Base-by-base conservation (phyloP, 1,139 yeast species). In the Blastobotrys niveus region DNA sequence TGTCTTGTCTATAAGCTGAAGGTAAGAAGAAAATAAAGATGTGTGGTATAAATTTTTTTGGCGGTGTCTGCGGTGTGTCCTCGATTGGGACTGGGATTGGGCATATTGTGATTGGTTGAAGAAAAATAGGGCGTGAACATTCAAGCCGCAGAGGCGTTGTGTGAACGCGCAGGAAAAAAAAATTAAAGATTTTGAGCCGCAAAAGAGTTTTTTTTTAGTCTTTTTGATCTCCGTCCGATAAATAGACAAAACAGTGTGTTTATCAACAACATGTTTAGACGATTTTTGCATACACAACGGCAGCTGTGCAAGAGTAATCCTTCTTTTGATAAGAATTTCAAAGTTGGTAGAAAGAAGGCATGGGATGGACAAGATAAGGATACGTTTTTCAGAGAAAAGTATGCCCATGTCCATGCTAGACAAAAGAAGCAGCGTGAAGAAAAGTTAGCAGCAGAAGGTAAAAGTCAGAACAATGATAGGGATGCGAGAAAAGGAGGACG, bases 301-400 rank as follows among this genome's bases (percentile, higher is more conserved):
- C 14, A 8, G 3, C 4, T 34, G 18, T 6, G 9, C 19, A 34
- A 34, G 12, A 22, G 36, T 2, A n/a, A n/a, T n/a, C n/a, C n/a
- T n/a, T n/a, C n/a, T n/a, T 32, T 39, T 31, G 37, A 34, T 25
- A 40, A 19, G 49, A 71, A 71, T 50, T 66, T 77, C 55, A 44
- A 52, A 8, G 55, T 63, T 8, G 59, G 60, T 6, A 39, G 44
- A 14, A 35, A 50, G 12, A 76, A 79, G 52, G 82, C 84, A 2
- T 79, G 86, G 84, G 80, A 77, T 47, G 69, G 67, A 8, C 70
- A 71, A 54, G 71, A 70, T 48, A 79, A 79, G 53, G 83, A 74
- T 25, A 58, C 67, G 2, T 80, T 71, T 67, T 80, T 79, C 62
- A 68, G 67, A 36, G 68, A 67, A 48, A 76, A 73, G 53, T 79